Evolutionary conservation across 139 green algal genomes (phyloP), one percentile per base, ranked within the genome.

Genomic region (Coccomyxa sp.): DNA sequence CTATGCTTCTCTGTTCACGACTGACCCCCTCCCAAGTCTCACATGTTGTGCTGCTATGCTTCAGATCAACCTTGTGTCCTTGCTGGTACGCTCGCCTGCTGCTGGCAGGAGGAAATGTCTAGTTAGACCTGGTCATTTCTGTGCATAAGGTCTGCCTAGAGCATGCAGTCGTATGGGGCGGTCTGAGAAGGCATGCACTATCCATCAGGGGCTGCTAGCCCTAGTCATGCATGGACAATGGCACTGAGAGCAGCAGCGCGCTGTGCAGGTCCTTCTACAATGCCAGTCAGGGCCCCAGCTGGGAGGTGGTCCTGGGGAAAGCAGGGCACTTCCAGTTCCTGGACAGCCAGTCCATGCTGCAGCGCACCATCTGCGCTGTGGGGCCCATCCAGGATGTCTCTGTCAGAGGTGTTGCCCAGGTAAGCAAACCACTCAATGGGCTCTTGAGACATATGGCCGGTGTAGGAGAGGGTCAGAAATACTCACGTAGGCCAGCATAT

Each of bases 251-350:
- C n/a, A n/a, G n/a, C n/a, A n/a, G n/a, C n/a, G n/a, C n/a, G n/a
- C n/a, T 64, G 6, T 44, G 39, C 70, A 82, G 75, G 16, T 33
- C 55, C 7, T 97, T 92, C 74, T 97, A 88, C 76, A 77, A 89
- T 39, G 88, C 90, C 0, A 79, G 82, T 2, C 75, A 75, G 0
- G 81, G 73, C 0, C 85, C 89, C 14, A 78, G 88, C 0, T 93
- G 86, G 90, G 70, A 90, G 81, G 83, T 92, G 35, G 82, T 89
- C 5, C 41, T 93, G 10, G 36, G 50, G 10, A 81, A 84, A 37
- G 78, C 84, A 34, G 92, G 92, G 0, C 92, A 97, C 82, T 94
- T 97, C 50, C 85, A 94, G 68, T 95, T 92, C 76, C 80, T 97
- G 39, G 89, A 95, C 50, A 55, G 68, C 24, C 68, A 84, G 70